Evolutionary conservation across 768 basidiomycete genomes (phyloP), one percentile per base, ranked within the genome.

Genomic region (Podaxis rugospora): DNA sequence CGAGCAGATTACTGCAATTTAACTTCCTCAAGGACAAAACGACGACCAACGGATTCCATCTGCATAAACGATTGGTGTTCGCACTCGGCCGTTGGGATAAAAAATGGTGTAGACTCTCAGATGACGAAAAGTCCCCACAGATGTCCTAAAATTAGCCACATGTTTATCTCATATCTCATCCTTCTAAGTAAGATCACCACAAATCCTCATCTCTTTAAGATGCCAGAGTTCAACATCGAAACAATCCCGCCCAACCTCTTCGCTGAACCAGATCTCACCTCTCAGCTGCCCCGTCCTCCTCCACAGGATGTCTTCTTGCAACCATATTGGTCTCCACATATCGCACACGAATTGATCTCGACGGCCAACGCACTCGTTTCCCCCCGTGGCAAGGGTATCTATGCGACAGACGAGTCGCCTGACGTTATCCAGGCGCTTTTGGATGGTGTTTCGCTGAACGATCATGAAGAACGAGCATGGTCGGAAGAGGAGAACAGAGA

Each of bases 361-460:
- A 78, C 75, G 2, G 81, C 82, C 7, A 69, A 72, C 21, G 75
- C 76, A 5, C 67, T 83, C 25, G 81, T 83, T 2, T 70, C 78
- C 64, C 77, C 79, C 27, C 75, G 74, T 16, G 81, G 80, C 35
- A 81, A 77, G 68, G 82, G 81, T 4, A 78, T 83, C 32, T 83
- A 83, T 56, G 82, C 82, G 10, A 83, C 82, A 7, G 82, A 83
- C 62, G 81, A 83, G 63, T 72, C 78, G 16, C 76, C 79, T n/a
- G 74, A 79, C 23, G 75, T 66, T 10, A 77, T 81, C 44, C 74
- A 73, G 36, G 72, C 69, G 2, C 70, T 76, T 25, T 67, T 83
- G 6, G 66, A 71, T n/a, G 71, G 73, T 53, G 76, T 76, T 1
- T 67, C 68, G 37, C 73, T 69, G n/a, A 68, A 65, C 10, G 64